Base-by-base conservation (phyloP, 208 protist genomes). In the Trypanosoma scelopori region DNA sequence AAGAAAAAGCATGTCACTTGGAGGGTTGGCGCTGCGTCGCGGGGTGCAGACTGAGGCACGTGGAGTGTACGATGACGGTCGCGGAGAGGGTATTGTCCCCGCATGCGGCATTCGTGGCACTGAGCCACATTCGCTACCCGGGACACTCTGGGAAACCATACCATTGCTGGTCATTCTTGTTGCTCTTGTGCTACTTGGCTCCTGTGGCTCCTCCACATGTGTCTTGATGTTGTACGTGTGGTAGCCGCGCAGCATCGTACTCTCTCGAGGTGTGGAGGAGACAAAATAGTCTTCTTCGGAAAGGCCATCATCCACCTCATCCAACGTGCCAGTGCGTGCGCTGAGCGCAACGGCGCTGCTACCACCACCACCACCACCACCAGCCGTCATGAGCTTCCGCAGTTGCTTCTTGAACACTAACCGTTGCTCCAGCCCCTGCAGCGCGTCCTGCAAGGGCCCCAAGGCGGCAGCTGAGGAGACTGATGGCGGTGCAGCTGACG, bases 1-100 rank as follows among this genome's bases (percentile, higher is more conserved):
- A 18, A 92, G 69, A 67, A 92, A 92, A 28, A 64, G 78, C 67
- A 55, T 83, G 50, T 55, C 82, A 63, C 62, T 78, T 42, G 35
- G 22, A 0, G 69, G 50, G n/a, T 65, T 42, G 37, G 45, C 60
- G 46, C 65, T 83, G 15, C 55, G 47, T 20, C 70, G 74, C 20
- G 71, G 67, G 3, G 69, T 70, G 15, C 60, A 25, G 2, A 27
- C 48, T n/a, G 60, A 56, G 58, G 23, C 6, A 20, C 68, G 60
- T 27, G 66, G 61, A 0, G 60, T 58, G 9, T 32, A 16, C n/a
- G 13, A n/a, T 15, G 42, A 41, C 7, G n/a, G 20, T 0, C 58
- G 56, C 28, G 56, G 66, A 3, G 63, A 53, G 0, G 32, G 22
- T 37, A 37, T 37, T 3, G 32, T 37, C 32, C 32, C 32, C 32